Evolutionary conservation across 306 rosid species (phyloP), one percentile per base, ranked within the genome.

Genomic region (Cucumis hystrix): DNA sequence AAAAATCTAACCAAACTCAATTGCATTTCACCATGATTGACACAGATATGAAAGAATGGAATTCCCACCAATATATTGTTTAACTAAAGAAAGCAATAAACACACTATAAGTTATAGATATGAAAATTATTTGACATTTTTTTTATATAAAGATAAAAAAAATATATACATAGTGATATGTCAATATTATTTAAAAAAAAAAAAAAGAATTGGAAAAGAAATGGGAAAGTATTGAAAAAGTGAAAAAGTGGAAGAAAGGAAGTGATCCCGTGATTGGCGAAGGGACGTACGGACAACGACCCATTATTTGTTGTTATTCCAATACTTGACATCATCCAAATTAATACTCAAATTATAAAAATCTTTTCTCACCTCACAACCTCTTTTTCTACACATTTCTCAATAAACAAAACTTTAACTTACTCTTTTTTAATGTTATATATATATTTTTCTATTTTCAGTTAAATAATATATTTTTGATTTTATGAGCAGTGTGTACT

Each of bases 251-350:
- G 25, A 23, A 45, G 52, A 33, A 14, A 35, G 13, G 41, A 14
- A 2, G 54, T 11, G 30, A 67, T 67, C 74, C 74, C 74, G 74
- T 67, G 54, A 67, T 67, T 67, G 74, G 74, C 54, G 74, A 67
- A 18, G 74, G 54, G 23, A 8, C 54, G 74, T 67, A 67, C 54
- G 74, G 74, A 67, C 74, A 40, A 11, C 33, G 52, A 67, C 74
- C 51, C 51, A 66, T 8, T 66, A 18, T 9, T 66, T 39, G 18
- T n/a, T 64, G 2, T 7, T 37, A 64, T 65, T 65, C 25, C 7
- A 37, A 65, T 65, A 65, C 4, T 65, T 37, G 1, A 12, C 30
- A 28, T 28, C 47, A 65, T 65, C 56, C 56, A n/a, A 33, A 65
- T 52, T 52, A 37, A 64, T 23, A 23, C 25, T 23, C 25, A 23